Base-by-base conservation (phyloP, 106 monocot genomes). In the Narthecium ossifragum region DNA sequence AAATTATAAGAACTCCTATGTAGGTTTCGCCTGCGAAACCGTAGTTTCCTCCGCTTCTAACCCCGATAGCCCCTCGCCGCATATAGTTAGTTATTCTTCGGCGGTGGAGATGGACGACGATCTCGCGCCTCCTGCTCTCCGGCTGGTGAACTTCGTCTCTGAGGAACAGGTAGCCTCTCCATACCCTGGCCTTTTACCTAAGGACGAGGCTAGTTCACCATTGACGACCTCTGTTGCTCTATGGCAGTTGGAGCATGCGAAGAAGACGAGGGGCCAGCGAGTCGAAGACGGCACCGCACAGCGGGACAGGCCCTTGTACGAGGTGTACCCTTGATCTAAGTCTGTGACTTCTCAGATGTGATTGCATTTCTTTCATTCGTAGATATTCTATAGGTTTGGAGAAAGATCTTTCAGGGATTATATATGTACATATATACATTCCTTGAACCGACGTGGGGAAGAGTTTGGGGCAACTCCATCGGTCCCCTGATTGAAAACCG, bases 271-370 rank as follows among this genome's bases (percentile, higher is more conserved):
- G 34, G 93, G 93, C 0, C 85, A 82, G 70, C 64, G 82, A 14
- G 82, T 82, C 31, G 93, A 93, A 13, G 88, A 93, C 25, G 93
- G 88, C 30, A 88, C 88, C 14, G 93, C 93, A 0, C 88, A 88
- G 74, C 49, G 85, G 31, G 82, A 85, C 58, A 70, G 70, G 20
- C 85, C 88, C 23, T 63, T 93, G 53, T 93, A 63, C 66, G 88
- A 93, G 81, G 93, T 93, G 17, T 31, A 1, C 10, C 6, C 10
- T 2, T 46, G 0, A 1, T 23, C 5, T 45, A 8, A 2, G 13
- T 37, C 20, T 34, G 20, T 20, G 6, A 20, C 48, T 20, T 6
- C 22, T n/a, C 20, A 22, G 22, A 6, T 48, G 17, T 48, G 6
- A 2, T 15, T 14, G 22, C 7, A 18, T 8, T 48, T 11, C 27